These are phyloP conservation scores for Yarrowia divulgata DNA, from an alignment of 805 yeast genomes.

Conservation along the genomic window DNA sequence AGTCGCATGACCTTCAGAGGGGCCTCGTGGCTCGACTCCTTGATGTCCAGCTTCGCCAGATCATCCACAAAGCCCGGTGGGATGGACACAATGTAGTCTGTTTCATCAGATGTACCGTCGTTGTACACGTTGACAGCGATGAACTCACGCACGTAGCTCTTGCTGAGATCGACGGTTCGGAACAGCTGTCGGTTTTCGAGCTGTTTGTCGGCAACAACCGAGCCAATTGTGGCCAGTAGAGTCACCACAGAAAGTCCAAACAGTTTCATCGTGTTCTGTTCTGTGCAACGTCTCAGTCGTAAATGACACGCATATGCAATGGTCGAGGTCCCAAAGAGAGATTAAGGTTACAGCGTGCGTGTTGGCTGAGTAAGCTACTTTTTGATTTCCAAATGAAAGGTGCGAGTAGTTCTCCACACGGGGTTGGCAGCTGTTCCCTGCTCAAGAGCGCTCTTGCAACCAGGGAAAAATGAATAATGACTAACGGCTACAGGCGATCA, in stretches of 20 bases:
- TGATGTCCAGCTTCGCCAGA: slow-evolving; percentile 58
- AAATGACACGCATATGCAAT: slow-evolving; percentile 35
- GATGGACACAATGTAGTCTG: slow-evolving; percentile 64
- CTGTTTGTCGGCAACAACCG: slow-evolving; percentile 32
- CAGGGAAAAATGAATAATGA: no score
- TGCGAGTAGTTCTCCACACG: no score
- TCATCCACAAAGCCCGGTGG: slow-evolving; percentile 57
- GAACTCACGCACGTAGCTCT: slow-evolving; percentile 70
- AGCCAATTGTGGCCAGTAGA: slow-evolving; percentile 34
- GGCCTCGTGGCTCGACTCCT: slow-evolving; percentile 47
- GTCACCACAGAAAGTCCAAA: slow-evolving; percentile 26
- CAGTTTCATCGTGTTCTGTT: slow-evolving; percentile 20
- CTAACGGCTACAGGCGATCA: no score
- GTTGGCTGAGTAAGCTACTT: neutral
- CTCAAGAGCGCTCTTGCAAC: no score
- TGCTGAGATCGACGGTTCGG: slow-evolving; percentile 68
- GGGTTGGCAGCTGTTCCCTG: no score
- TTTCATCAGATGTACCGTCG: slow-evolving; percentile 60
- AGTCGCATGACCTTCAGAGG: slow-evolving; percentile 47
- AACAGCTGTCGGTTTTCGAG: slow-evolving; percentile 67
- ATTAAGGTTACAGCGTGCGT: neutral
- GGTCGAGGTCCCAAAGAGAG: slow-evolving; percentile 12
- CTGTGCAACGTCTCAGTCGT: slow-evolving; percentile 23
- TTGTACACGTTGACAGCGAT: slow-evolving; percentile 65
- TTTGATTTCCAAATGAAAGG: no score